Evolutionary conservation across 495 filamentous ascomycete genomes (phyloP).

Genomic region (Trichoderma gamsii): DNA sequence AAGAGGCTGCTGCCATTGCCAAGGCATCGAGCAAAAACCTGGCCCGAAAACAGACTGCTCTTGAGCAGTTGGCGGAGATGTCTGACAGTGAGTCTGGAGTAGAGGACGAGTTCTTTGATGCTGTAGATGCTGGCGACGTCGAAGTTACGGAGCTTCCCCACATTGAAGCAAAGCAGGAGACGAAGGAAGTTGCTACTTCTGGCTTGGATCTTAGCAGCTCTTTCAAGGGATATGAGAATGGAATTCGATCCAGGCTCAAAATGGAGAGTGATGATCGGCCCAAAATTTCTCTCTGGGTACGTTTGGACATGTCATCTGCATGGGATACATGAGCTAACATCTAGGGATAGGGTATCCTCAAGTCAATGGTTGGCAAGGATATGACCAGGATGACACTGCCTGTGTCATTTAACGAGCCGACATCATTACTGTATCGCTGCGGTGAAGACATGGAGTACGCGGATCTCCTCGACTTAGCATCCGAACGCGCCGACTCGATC

Average conservation of each 20-base stretch:
- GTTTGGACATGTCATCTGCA: constrained; percentile 23
- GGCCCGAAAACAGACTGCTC: constrained; percentile 50
- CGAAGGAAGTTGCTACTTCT: constrained; percentile 37
- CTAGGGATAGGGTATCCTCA: constrained; percentile 71
- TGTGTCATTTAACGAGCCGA: constrained; percentile 98
- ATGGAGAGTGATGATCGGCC: constrained; percentile 90
- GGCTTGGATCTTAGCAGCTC: constrained; percentile 62
- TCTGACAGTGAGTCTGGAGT: constrained; percentile 77
- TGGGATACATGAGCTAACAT: neutral
- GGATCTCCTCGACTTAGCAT: constrained; percentile 84
- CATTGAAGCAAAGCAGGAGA: constrained; percentile 33
- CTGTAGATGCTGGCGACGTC: constrained; percentile 86
- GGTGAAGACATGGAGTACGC: constrained; percentile 98
- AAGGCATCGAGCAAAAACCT: constrained; percentile 23
- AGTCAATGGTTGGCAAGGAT: constrained; percentile 99
- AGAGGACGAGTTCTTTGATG: constrained; percentile 96
- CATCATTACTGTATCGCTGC: constrained; percentile 90
- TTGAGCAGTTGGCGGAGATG: constrained; percentile 56
- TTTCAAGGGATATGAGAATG: constrained; percentile 87
- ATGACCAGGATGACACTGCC: constrained; percentile 99
- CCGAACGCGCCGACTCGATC: constrained; percentile 75
- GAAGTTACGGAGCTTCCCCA: constrained; percentile 58
- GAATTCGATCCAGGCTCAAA: constrained; percentile 67
- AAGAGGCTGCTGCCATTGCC: constrained; percentile 26
- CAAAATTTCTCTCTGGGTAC: constrained; percentile 92